Percentiles rank a stretch among this genome's conserved stretches.
These are phyloP conservation scores for Yarrowia sp. DNA, from an alignment of 805 yeast genomes.

Conservation along the genomic window DNA sequence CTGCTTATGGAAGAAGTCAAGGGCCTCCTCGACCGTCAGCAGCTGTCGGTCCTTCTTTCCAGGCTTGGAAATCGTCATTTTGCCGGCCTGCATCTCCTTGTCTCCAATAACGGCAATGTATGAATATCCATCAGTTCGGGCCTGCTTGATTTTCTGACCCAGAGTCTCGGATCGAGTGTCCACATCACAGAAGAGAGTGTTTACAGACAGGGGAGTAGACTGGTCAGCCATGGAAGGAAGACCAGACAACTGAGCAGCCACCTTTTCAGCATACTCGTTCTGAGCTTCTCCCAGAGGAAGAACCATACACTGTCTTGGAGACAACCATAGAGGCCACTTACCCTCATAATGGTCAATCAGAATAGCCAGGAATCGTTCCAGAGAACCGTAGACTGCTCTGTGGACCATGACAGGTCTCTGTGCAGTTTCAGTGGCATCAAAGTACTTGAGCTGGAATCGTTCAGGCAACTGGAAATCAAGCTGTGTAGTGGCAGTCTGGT, in stretches of 20 bases:
- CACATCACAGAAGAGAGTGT: conserved; percentile 69
- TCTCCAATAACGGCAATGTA: conserved; percentile 87
- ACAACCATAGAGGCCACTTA: conserved; percentile 97
- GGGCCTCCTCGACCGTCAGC: conserved; percentile 1
- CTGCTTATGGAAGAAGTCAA: background rate
- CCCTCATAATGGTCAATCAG: conserved; percentile 87
- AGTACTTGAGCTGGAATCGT: conserved; percentile 69
- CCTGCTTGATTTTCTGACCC: conserved; percentile 77
- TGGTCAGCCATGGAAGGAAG: conserved; percentile 36
- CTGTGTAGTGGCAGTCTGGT: conserved; percentile 95
- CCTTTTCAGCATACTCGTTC: conserved; percentile 50
- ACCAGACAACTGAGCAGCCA: conserved; percentile 46
- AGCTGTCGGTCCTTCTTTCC: conserved; percentile 7
- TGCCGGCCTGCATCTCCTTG: conserved; percentile 61
- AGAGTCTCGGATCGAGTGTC: conserved; percentile 75
- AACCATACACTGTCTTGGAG: conserved; percentile 84
- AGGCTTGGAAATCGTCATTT: conserved; percentile 50
- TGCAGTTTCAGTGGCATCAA: background rate
- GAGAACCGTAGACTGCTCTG: conserved; percentile 91
- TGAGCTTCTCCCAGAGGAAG: conserved; percentile 68
- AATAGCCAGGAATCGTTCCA: conserved; percentile 89
- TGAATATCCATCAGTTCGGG: conserved; percentile 68
- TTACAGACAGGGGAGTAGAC: conserved; percentile 57
- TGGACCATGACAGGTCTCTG: conserved; percentile 87
- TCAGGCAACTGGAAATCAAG: conserved; percentile 92